These are phyloP conservation scores for Firmiana major DNA, from an alignment of 345 rosid genomes.

Conservation along the genomic window DNA sequence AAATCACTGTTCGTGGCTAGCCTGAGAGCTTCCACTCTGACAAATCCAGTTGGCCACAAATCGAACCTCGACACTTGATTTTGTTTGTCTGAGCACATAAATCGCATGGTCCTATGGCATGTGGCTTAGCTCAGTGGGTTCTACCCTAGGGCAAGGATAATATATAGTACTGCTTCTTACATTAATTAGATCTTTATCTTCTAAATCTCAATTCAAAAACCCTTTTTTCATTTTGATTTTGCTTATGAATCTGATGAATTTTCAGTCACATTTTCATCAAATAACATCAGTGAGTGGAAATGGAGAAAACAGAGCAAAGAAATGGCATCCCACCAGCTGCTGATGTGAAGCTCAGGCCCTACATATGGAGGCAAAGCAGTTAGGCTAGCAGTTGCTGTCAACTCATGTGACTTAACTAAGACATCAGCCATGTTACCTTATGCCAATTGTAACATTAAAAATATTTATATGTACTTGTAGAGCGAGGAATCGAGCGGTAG, in stretches of 20 bases:
- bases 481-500: neutral
- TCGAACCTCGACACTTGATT: neutral
- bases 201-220: neutral
- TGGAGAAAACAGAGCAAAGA: neutral
- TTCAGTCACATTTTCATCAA: too few species aligned
- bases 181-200: neutral
- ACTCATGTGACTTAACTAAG: slow-evolving; percentile 4
- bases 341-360: too few species aligned
- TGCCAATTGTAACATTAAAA: neutral
- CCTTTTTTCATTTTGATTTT: neutral
- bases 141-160: neutral
- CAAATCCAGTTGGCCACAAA: neutral
- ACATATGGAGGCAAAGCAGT: neutral
- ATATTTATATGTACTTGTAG: neutral
- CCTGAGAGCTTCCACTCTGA: neutral
- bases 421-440: neutral
- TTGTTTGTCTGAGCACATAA: neutral
- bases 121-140: neutral
- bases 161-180: neutral
- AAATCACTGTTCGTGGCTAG: neutral
- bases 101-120: neutral
- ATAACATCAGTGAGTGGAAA: too few species aligned
- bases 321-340: neutral
- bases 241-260: too few species aligned
- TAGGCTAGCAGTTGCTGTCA: slow-evolving; percentile 27